Evolutionary conservation across 306 rosid genomes (phyloP), one percentile per base, ranked within the genome.

Genomic region (Lagenaria siceraria): DNA sequence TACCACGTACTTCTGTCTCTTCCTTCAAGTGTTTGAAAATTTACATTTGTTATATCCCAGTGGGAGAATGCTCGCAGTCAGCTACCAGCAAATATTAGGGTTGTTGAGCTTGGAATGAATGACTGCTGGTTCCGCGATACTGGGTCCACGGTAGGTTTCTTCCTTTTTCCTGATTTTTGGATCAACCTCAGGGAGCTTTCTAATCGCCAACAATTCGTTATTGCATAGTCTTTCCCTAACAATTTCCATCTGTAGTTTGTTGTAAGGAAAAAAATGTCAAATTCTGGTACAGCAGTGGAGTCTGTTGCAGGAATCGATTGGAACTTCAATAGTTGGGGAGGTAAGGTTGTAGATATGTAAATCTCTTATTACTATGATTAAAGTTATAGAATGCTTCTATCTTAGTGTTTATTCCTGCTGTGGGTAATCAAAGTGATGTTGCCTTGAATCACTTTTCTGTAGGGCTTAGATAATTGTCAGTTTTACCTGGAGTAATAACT

Each of bases 301-400:
- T 74, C 53, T 80, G 83, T 89, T 61, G 97, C 99, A 0, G 97
- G 99, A 79, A 92, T 92, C 84, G 97, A 92, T 80, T 95, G 99
- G 99, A 74, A 17, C 38, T 95, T 95, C 79, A 95, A 95, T 84
- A 84, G 97, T 42, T 95, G 99, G 99, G 99, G 97, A 81, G 97
- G 99, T 92, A 83, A 77, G 86, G 54, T 61, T 64, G 43, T 10
- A 12, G 21, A 53, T 53, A 8, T 10, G 40, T 27, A 71, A 25
- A 48, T 48, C n/a, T 48, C 6, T 27, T 48, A 3, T 71, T 17
- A 25, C 17, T 46, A 46, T 31, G 76, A 25, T 71, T 18, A 71
- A 48, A 46, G 59, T 71, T 7, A 14, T 70, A 25, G 56, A 8
- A 24, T 70, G 11, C 33, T 43, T 12, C 43, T 24, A 70, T 24